Evolutionary conservation across 225 moss, liverwort and hornwort genomes (phyloP).

Genomic region (Asterella californica): DNA sequence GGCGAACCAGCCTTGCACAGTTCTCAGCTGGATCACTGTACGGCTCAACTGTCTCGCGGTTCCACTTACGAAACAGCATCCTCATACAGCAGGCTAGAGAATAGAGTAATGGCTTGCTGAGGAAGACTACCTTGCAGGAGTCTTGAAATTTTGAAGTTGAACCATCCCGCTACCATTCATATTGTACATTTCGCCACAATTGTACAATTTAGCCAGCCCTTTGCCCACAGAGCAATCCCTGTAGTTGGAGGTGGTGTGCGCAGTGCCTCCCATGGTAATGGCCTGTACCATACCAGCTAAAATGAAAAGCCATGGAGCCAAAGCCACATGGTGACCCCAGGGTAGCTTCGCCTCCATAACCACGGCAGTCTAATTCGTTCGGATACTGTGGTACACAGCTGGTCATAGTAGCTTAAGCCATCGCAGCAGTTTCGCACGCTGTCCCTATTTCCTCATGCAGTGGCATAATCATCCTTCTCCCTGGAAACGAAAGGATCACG

Average conservation of each 20-base stretch:
- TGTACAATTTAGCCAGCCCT: constrained; percentile 60
- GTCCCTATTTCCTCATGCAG: not conserved
- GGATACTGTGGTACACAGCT: not conserved
- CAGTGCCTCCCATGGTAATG: not conserved
- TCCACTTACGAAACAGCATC: too few relatives aligned
- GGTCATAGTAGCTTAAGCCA: not conserved
- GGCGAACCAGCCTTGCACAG: too few relatives aligned
- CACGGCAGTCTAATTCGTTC: not conserved
- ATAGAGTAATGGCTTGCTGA: not conserved
- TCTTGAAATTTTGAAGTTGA: constrained; percentile 35
- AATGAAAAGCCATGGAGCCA: not conserved
- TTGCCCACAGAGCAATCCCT: constrained; percentile 62
- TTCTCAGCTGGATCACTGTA: too few relatives aligned
- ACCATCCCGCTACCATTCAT: constrained; percentile 36
- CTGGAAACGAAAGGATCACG: not conserved
- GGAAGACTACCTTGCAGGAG: constrained; percentile 45
- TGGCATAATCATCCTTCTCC: not conserved
- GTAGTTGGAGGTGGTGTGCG: constrained; percentile 31
- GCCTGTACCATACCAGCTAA: not conserved
- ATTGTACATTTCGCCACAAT: constrained; percentile 56
- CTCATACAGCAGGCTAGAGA: not conserved
- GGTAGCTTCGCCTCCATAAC: constrained; percentile 4
- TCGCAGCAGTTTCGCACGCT: not conserved
- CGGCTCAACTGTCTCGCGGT: too few relatives aligned
- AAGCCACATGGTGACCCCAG: too few relatives aligned